These are phyloP conservation scores for Lactifluus echinatus DNA, from an alignment of 768 basidiomycete genomes.

Conservation along the genomic window DNA sequence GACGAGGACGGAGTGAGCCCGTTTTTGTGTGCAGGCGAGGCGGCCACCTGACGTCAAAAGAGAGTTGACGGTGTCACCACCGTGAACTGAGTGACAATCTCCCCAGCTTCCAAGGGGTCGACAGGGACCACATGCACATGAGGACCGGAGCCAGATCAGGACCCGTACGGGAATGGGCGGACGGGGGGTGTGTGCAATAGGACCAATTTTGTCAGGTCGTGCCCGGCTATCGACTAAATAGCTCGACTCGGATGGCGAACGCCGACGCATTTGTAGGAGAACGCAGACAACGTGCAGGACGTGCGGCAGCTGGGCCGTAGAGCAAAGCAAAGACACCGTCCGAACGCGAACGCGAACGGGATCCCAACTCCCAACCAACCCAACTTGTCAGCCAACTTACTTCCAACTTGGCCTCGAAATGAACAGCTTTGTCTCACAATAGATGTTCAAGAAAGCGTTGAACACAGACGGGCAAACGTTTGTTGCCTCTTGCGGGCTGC, in stretches of 20 bases:
- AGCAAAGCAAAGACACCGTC: background rate
- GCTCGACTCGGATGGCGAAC: background rate
- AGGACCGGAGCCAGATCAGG: slow-evolving; percentile 1
- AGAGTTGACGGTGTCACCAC: background rate
- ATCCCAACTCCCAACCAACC: too few species aligned
- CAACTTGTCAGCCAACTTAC: background rate
- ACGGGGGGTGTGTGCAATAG: background rate
- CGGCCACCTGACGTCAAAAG: slow-evolving; percentile 6
- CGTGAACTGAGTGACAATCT: background rate
- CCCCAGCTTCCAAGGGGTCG: background rate
- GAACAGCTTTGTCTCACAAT: background rate
- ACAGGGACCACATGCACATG: background rate
- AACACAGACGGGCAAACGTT: too few species aligned
- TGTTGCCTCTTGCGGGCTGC: background rate
- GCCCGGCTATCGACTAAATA: background rate
- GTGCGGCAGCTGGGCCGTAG: slow-evolving; percentile 10
- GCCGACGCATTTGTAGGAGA: slow-evolving; percentile 1
- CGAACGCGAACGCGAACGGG: too few species aligned
- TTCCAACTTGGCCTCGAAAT: slow-evolving; percentile 1
- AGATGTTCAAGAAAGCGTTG: too few species aligned
- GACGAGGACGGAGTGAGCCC: slow-evolving; percentile 6
- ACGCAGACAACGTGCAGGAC: slow-evolving; percentile 11
- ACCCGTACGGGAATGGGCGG: background rate
- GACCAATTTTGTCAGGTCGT: slow-evolving; percentile 6
- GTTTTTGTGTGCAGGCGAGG: background rate